Conservation (phyloP, 2,329 filamentous ascomycete genomes). For the Ceratocystis papillata region DNA sequence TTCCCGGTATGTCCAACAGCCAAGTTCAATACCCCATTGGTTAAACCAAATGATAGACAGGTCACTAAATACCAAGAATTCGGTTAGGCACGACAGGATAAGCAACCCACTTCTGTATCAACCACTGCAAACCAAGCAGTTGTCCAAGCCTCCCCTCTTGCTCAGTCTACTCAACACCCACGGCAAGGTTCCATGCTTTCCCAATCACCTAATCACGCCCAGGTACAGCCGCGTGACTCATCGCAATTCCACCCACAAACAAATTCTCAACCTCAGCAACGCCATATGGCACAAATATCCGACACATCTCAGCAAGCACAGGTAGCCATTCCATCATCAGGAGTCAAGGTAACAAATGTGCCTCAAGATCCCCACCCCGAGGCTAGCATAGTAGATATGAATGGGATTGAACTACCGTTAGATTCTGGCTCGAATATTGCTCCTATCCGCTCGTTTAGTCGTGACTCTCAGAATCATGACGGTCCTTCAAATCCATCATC, state of each 20-base stretch:
- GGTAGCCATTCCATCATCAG: constrained; percentile 22
- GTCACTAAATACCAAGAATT: neutral
- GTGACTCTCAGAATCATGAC: constrained; percentile 67
- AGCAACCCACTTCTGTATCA: neutral
- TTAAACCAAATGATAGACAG: neutral
- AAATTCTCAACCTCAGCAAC: constrained; percentile 11
- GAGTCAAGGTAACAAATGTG: constrained; percentile 33
- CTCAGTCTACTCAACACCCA: constrained; percentile 12
- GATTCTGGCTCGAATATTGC: constrained; percentile 43
- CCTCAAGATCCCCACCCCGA: constrained; percentile 89
- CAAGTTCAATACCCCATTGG: neutral
- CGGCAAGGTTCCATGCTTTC: constrained; percentile 2
- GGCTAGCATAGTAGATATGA: constrained; percentile 97
- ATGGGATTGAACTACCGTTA: constrained; percentile 56
- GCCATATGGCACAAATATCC: constrained; percentile 7
- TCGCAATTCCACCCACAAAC: constrained; percentile 16
- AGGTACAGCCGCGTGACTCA: constrained; percentile 2
- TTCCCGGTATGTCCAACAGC: neutral
- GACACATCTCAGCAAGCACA: constrained; percentile 24
- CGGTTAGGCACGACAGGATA: constrained; percentile 7
- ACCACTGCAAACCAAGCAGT: neutral
- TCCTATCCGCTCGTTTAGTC: constrained; percentile 65
- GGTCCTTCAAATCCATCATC: constrained; percentile 85
- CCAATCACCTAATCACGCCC: constrained; percentile 8
- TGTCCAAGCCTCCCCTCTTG: neutral